Evolutionary conservation across 805 yeast species (phyloP).

Genomic region (Ogataea chonburiensis): DNA sequence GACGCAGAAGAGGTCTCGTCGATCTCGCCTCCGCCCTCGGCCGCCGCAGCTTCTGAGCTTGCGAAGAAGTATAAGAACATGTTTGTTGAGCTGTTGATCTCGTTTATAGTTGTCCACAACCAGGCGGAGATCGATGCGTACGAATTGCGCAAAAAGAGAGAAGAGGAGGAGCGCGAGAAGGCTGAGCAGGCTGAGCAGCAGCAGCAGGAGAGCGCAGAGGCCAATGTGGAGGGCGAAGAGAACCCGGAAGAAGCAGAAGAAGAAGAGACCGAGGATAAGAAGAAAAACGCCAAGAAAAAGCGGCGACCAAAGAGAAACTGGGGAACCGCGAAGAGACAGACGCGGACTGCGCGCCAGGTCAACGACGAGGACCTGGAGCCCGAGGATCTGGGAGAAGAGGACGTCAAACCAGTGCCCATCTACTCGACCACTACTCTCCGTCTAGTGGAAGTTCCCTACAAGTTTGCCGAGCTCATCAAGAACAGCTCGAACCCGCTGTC

Average conservation of each 20-base stretch:
- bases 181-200: constrained; percentile 24
- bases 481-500: constrained; percentile 62
- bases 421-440: constrained; percentile 67
- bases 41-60: constrained; percentile 7
- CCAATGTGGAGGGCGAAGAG: constrained; percentile 13
- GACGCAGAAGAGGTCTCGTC: constrained; percentile 10
- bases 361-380: constrained; percentile 25
- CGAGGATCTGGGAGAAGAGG: constrained; percentile 33
- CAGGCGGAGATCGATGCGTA: constrained; percentile 46
- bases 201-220: constrained; percentile 28
- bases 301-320: constrained; percentile 30
- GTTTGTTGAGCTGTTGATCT: constrained; percentile 43
- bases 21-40: constrained; percentile 14
- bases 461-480: constrained; percentile 60
- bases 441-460: constrained; percentile 61
- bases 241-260: constrained; percentile 26
- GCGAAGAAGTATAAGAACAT: constrained; percentile 22
- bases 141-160: constrained; percentile 34
- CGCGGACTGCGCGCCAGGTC: constrained; percentile 24
- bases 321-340: constrained; percentile 30
- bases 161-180: constrained; percentile 20
- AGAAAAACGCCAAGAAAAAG: constrained; percentile 21
- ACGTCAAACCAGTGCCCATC: constrained; percentile 44
- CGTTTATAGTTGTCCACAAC: constrained; percentile 52
- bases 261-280: constrained; percentile 28